Evolutionary conservation across 345 rosid genomes (phyloP), one percentile per base, ranked within the genome.

Genomic region (Brassica napus): DNA sequence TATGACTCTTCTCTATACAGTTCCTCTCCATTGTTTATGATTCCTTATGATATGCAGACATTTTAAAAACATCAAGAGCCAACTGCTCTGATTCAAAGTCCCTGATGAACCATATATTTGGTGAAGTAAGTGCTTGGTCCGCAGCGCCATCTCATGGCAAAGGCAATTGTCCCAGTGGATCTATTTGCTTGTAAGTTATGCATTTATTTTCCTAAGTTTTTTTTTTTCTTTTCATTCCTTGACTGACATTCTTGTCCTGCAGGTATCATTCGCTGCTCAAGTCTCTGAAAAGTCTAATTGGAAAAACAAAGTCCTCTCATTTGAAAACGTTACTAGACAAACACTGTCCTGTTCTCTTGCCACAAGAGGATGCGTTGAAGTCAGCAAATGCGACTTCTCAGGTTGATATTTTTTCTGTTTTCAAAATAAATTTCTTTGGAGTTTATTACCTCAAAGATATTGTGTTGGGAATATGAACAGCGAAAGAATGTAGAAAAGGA

Each of bases 121-220:
- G 60, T 89, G 66, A 55, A 32, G 72, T 79, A 80, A 21, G 81
- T 87, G 24, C 89, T 89, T 85, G 88, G 90, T 79, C 89, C 79
- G 72, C 30, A 26, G 73, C 77, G 3, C 82, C 92, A 82, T 72
- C 71, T 79, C 82, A 83, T 69, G 68, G 85, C 73, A 78, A 61
- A 62, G 85, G 63, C 23, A 83, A 70, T 77, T 82, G 85, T 76
- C 82, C 75, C 28, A 32, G 15, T 72, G 87, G 84, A 81, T 88
- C 97, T 69, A 35, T 87, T 74, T 92, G 97, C 86, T 80, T 87
- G 98, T 94, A 85, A 92, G 98, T 84, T 79, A 55, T 73, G 30
- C 58, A 21, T 37, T 74, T 60, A 60, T 42, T 8, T 62, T 14
- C 5, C 57, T 34, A 31, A n/a, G 37, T 15, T 18, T 8, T 63